These are phyloP conservation scores for Populus hybrid DNA, from an alignment of 441 rosid genomes.

Conservation along the genomic window DNA sequence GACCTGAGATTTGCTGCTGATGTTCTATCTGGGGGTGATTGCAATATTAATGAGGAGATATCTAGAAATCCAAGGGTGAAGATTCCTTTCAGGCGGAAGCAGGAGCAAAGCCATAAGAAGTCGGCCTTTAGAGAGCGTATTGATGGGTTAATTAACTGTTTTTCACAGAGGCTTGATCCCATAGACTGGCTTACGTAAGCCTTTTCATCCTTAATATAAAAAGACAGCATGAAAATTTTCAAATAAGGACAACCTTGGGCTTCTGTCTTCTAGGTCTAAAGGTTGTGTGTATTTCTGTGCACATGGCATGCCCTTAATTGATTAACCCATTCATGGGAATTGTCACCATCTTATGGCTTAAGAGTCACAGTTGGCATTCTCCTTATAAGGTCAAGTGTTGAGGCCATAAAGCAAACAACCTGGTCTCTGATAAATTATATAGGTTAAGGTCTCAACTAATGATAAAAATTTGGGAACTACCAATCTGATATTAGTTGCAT, in stretches of 20 bases:
- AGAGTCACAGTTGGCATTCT: neutral
- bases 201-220: neutral
- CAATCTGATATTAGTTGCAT: neutral
- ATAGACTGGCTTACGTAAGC: conserved; percentile 99
- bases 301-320: neutral
- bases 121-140: conserved; percentile 51
- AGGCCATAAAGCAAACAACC: neutral
- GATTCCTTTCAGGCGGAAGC: conserved; percentile 63
- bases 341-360: neutral
- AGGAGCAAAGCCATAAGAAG: conserved; percentile 50
- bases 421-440: neutral
- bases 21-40: conserved; percentile 77
- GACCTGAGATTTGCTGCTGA: conserved; percentile 87
- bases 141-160: conserved; percentile 55
- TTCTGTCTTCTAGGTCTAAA: neutral
- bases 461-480: neutral
- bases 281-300: neutral
- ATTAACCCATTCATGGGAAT: neutral
- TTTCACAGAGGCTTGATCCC: conserved; percentile 86
- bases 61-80: conserved; percentile 48
- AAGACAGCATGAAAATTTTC: neutral
- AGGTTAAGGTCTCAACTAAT: neutral
- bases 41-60: conserved; percentile 40
- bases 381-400: neutral
- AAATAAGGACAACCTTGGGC: neutral